Evolutionary conservation across 2,329 filamentous ascomycete genomes (phyloP), one percentile per base, ranked within the genome.

Genomic region (Pestalotiopsis sp.): DNA sequence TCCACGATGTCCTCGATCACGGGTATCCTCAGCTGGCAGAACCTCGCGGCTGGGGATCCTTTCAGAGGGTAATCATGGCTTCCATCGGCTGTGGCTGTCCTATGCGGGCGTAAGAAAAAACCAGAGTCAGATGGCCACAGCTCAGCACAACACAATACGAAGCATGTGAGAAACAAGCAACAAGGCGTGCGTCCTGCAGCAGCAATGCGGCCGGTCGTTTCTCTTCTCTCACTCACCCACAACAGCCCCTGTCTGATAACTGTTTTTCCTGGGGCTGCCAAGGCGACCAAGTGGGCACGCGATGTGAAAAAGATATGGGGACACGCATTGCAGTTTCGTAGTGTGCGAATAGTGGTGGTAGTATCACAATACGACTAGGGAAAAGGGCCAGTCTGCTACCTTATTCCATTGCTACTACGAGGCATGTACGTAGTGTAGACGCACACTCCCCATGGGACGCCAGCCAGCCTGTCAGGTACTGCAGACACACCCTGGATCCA

Each of bases 271-370:
- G 63, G 63, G 49, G 63, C 49, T 65, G 63, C 63, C 63, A 65
- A 65, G 63, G 52, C 52, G n/a, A 31, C 49, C 36, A 25, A 56
- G 63, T 65, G 63, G 63, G 49, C 63, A 65, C 63, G 23, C 25
- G 45, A 57, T 39, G 45, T 38, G 45, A 36, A 38, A 20, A 36
- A 38, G 36, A 25, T 65, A 65, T 65, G 63, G 63, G 52, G 64
- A 66, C 64, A 60, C 52, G 64, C 64, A 66, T 66, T 66, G 36
- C 64, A 66, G 64, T 60, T 59, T 66, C 64, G 64, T 66, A 57
- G 23, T 66, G 38, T 14, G 9, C 45, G 45, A n/a, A 52, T n/a
- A 52, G 20, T 52, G 20, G 45, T 52, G 20, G 45, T n/a, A 52
- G 27, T 39, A 60, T 66, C 36, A 59, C 57, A 66, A 39, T 59